Conservation (phyloP, 2,329 filamentous ascomycete species). For the Capronia coronata region DNA sequence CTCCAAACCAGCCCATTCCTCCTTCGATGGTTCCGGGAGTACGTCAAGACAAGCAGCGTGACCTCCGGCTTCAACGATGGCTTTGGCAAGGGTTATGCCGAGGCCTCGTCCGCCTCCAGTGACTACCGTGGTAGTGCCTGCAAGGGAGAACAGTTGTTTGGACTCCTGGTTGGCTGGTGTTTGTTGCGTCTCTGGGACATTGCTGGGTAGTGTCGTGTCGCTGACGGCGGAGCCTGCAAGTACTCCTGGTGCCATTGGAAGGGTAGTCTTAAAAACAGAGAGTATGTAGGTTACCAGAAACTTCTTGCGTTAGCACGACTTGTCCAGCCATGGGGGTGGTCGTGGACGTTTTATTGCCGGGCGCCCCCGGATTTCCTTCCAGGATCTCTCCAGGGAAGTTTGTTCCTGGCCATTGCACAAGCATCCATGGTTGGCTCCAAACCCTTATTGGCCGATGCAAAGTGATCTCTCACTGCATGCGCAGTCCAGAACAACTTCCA, state of each 20-base stretch:
- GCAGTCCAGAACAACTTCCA: too few relatives aligned
- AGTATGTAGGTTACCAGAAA: background rate
- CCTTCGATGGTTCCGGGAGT: slow-evolving; percentile 36
- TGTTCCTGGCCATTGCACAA: background rate
- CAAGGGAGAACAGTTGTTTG: slow-evolving; percentile 41
- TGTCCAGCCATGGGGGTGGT: background rate
- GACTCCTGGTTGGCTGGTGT: background rate
- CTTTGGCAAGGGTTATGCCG: slow-evolving; percentile 3
- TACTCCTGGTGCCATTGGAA: slow-evolving; percentile 7
- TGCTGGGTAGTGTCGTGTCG: background rate
- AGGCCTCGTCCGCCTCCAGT: slow-evolving; percentile 10
- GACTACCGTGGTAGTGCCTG: slow-evolving; percentile 33
- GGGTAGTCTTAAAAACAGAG: background rate
- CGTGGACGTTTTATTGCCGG: background rate
- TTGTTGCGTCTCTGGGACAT: slow-evolving; percentile 7
- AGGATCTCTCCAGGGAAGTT: background rate
- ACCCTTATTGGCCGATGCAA: too few relatives aligned
- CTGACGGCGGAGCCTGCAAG: slow-evolving; percentile 1
- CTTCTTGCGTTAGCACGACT: background rate
- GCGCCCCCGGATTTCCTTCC: background rate
- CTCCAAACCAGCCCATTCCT: slow-evolving; percentile 47
- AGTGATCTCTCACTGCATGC: too few relatives aligned
- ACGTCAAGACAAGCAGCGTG: slow-evolving; percentile 32
- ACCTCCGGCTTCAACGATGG: slow-evolving; percentile 8
- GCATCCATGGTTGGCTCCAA: background rate